phyloP scores from a whole-genome alignment of 495 filamentous ascomycete species.

The Pseudoneurospora amorphoporcata region DNA sequence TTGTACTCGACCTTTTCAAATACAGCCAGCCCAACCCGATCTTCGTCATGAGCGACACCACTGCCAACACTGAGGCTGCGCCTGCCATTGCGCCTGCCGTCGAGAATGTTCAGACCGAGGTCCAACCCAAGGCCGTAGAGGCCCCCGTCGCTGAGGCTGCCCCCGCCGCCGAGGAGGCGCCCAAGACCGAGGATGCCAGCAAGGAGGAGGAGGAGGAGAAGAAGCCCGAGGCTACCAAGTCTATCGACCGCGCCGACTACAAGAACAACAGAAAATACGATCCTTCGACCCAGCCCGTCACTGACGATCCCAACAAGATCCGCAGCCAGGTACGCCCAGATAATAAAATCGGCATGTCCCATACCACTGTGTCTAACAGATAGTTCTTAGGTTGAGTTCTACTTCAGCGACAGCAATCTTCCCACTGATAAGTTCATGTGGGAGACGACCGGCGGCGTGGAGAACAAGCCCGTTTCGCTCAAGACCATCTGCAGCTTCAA shows the following conservation, averaged over 20 bases:
- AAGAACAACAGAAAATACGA: slow-evolving; percentile 53
- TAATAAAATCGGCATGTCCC: slow-evolving; percentile 2
- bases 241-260: slow-evolving; percentile 12
- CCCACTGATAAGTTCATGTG: slow-evolving; percentile 80
- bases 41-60: slow-evolving; percentile 21
- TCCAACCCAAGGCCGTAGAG: background rate
- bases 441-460: slow-evolving; percentile 57
- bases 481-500: slow-evolving; percentile 72
- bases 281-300: slow-evolving; percentile 48
- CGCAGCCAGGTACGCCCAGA: slow-evolving; percentile 13
- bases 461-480: slow-evolving; percentile 71
- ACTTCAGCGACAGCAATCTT: slow-evolving; percentile 90
- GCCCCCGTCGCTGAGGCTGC: background rate
- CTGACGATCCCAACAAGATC: slow-evolving; percentile 64
- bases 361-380: slow-evolving; percentile 7
- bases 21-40: background rate
- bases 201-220: slow-evolving; percentile 8
- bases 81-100: slow-evolving; percentile 5
- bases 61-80: slow-evolving; percentile 9
- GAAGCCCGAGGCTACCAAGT: slow-evolving; percentile 13
- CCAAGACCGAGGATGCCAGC: slow-evolving; percentile 5
- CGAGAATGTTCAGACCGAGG: background rate
- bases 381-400: slow-evolving; percentile 75
- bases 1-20: background rate
- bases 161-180: background rate